Base-by-base conservation (phyloP, 2,329 filamentous ascomycete genomes). In the Scytalidium sp. region DNA sequence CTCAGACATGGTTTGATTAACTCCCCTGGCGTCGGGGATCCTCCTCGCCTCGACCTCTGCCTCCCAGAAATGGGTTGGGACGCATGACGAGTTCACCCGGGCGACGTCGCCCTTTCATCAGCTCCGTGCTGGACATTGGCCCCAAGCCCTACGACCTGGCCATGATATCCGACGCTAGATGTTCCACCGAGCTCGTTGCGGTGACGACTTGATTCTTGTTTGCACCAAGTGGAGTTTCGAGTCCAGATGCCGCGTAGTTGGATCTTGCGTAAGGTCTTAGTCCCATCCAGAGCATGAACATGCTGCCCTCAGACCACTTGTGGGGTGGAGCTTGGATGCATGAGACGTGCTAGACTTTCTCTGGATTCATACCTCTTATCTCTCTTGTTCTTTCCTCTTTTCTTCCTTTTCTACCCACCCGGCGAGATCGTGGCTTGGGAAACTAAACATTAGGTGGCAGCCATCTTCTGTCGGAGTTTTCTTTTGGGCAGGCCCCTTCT, bases 311-410 rank as follows among this genome's bases (percentile, higher is more conserved):
- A 36, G 32, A 36, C 32, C 32, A 36, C 32, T 36, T 5, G 32
- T 36, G 32, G 32, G 32, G 32, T 36, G 32, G 32, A 36, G 32
- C 32, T 8, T 36, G 8, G 15, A 36, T 36, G 32, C 7, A 27
- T 27, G 25, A 13, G 7, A 27, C 25, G 7, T 27, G 25, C n/a
- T 55, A 53, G 45, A 39, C 49, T 55, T 45, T 25, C 46, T 45
- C 49, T 46, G 49, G 44, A 40, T 50, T 50, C 45, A 49, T 50
- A 49, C 19, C 36, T 42, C 42, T 50, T 47, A 17, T 53, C 51
- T 46, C 50, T 50, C 36, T 58, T 40, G 50, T 54, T 51, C 53
- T 49, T 57, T 54, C 48, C 53, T 50, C 61, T 52, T 49, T 51
- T 54, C 53, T 51, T 51, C 51, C 44, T 45, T 41, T 39, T 45